Conservation (phyloP, 139 green algal species). For the Chlamydomonas sp. region DNA sequence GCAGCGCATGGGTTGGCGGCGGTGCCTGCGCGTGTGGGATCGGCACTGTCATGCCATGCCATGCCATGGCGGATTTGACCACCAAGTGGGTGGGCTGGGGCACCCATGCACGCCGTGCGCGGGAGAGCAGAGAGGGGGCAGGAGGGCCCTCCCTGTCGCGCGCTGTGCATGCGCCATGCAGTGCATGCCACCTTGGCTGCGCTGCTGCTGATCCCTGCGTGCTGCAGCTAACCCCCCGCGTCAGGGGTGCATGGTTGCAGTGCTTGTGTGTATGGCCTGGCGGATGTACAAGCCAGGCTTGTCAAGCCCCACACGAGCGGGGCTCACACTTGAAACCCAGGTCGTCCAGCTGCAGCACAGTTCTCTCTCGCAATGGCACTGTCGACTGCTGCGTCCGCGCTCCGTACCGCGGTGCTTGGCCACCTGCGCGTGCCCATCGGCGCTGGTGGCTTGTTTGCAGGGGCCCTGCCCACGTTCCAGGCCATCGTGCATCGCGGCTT, state of each 20-base stretch:
- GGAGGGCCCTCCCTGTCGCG: no score
- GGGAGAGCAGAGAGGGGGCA: not conserved
- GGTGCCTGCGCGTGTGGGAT: no score
- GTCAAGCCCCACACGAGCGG: not conserved
- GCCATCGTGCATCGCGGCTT: slow-evolving; percentile 33
- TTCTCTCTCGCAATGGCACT: slow-evolving; percentile 22
- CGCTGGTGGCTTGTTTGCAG: not conserved
- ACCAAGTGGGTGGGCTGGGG: not conserved
- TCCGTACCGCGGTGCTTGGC: slow-evolving; percentile 27
- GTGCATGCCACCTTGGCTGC: no score
- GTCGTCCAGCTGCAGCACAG: not conserved
- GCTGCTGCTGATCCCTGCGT: no score
- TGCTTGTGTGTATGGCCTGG: not conserved
- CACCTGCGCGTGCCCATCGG: slow-evolving; percentile 31
- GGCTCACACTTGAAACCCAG: not conserved
- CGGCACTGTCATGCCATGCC: no score
- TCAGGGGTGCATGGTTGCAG: no score
- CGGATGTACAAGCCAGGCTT: not conserved
- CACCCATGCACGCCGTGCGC: not conserved
- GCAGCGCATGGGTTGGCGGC: not conserved
- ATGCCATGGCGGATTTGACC: not conserved
- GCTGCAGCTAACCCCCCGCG: no score
- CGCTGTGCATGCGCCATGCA: no score
- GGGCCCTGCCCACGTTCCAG: slow-evolving; percentile 18
- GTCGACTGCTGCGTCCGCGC: slow-evolving; percentile 14